phyloP scores from a whole-genome alignment of 108 stramenopile genomes.

The Cyclotella kingstonii region DNA sequence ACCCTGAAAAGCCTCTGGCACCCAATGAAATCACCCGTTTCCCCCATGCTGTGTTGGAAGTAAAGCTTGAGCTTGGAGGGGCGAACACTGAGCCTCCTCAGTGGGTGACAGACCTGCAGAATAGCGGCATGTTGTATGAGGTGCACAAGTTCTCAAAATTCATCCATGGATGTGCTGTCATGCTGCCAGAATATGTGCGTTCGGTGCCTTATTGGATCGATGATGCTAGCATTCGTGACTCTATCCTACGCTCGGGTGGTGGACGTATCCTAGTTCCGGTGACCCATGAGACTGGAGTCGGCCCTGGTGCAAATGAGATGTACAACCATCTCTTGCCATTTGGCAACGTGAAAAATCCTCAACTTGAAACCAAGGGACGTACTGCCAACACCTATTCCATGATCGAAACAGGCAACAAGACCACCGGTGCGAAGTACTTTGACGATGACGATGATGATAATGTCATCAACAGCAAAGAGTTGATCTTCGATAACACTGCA shows the following conservation, averaged over 20 bases:
- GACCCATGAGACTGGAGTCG: conserved; percentile 52
- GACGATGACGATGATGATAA: conserved; percentile 28
- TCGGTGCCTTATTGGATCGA: conserved; percentile 97
- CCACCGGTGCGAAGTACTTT: conserved; percentile 41
- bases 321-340: conserved; percentile 88
- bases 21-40: conserved; percentile 91
- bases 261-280: conserved; percentile 63
- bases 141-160: conserved; percentile 97
- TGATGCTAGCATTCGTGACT: conserved; percentile 88
- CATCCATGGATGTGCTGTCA: conserved; percentile 85
- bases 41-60: conserved; percentile 95
- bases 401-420: conserved; percentile 15
- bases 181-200: conserved; percentile 92
- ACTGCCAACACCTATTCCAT: conserved; percentile 57
- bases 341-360: conserved; percentile 70
- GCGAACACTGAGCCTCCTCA: conserved; percentile 79
- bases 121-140: conserved; percentile 85
- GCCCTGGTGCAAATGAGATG: conserved; percentile 84
- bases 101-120: conserved; percentile 93
- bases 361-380: conserved; percentile 70
- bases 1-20: conserved; percentile 71
- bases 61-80: conserved; percentile 93
- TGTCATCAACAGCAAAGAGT: conserved; percentile 44
- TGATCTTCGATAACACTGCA: conserved; percentile 14
- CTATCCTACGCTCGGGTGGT: conserved; percentile 80